phyloP scores from a whole-genome alignment of 148 eudicot species.

The Rhododendron molle region DNA sequence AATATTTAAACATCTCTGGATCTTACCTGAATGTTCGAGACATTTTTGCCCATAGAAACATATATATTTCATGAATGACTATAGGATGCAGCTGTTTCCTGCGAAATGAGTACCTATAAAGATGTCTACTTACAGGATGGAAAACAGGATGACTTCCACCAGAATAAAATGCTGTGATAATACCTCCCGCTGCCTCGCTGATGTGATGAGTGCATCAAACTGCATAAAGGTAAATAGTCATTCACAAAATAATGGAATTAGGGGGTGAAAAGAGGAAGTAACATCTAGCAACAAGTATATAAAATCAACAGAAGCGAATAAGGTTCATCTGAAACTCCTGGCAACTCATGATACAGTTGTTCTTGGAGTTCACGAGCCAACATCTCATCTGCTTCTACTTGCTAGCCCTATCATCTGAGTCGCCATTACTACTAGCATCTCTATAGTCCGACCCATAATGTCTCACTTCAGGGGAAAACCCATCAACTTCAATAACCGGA shows the following conservation, averaged over 20 bases:
- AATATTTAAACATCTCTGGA: background rate
- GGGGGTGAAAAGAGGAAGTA: background rate
- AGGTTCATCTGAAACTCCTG: constrained; percentile 28
- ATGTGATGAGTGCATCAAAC: constrained; percentile 38
- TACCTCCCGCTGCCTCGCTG: constrained; percentile 37
- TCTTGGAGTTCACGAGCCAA: constrained; percentile 92
- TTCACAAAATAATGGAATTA: constrained; percentile 1
- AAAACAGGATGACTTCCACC: constrained; percentile 25
- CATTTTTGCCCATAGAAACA: background rate
- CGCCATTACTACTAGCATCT: constrained; percentile 23
- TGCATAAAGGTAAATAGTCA: constrained; percentile 7
- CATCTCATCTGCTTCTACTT: constrained; percentile 82
- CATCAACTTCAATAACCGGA: constrained; percentile 42
- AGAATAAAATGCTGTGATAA: constrained; percentile 28
- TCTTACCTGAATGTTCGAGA: background rate
- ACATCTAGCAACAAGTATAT: background rate
- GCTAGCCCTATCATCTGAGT: constrained; percentile 52
- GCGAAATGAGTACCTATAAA: background rate
- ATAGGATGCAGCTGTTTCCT: background rate
- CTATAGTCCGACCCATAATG: constrained; percentile 16
- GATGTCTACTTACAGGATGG: constrained; percentile 25
- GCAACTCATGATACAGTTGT: constrained; percentile 71
- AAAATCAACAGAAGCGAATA: background rate
- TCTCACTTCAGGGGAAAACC: constrained; percentile 37
- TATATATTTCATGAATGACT: too few species aligned